phyloP scores from a whole-genome alignment of 257 asterid genomes.

The Plectranthus barbatus region DNA sequence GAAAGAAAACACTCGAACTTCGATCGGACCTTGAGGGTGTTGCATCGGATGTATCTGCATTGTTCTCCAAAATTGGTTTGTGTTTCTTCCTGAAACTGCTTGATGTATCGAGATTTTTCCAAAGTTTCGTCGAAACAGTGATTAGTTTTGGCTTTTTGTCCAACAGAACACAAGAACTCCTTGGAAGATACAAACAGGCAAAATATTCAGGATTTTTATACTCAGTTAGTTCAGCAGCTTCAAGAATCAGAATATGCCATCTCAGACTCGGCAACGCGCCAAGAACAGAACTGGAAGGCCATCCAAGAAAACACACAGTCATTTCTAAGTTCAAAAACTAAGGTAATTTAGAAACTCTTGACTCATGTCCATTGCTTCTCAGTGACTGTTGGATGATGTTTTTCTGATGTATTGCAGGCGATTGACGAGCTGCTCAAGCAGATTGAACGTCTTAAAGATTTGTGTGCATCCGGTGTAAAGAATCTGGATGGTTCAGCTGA shows the following conservation, averaged over 20 bases:
- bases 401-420: conserved; percentile 21
- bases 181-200: conserved; percentile 38
- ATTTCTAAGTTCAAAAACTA: conserved; percentile 30
- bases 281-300: conserved; percentile 34
- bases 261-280: conserved; percentile 26
- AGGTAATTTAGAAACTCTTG: conserved; percentile 20
- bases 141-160: not conserved
- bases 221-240: conserved; percentile 41
- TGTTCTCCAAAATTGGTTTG: conserved; percentile 32
- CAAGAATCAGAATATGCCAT: conserved; percentile 28
- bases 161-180: conserved; percentile 34
- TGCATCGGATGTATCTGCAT: conserved; percentile 13
- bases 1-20: conserved; percentile 35
- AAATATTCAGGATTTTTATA: conserved; percentile 19
- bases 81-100: not conserved
- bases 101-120: not conserved
- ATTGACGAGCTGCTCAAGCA: conserved; percentile 30
- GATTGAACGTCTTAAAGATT: conserved; percentile 26
- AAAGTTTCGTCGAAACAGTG: not conserved
- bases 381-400: not conserved
- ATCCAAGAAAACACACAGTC: conserved; percentile 31
- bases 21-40: not conserved
- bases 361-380: not conserved
- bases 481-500: conserved; percentile 28
- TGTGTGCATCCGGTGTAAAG: conserved; percentile 21